Base-by-base conservation (phyloP, 345 rosid species). In the Brassica carinata region DNA sequence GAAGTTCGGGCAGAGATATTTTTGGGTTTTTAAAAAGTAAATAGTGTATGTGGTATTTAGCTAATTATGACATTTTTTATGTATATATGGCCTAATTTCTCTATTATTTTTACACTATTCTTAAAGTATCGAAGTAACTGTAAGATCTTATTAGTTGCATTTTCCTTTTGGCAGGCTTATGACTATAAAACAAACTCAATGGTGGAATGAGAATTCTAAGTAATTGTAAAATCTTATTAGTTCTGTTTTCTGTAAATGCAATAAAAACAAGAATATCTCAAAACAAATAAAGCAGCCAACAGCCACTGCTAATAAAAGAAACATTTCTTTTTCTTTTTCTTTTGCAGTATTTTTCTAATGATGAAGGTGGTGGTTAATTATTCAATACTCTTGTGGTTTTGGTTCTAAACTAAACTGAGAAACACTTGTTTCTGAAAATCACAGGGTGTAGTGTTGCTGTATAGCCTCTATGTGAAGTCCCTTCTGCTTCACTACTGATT, bases 391-490 rank as follows among this genome's bases (percentile, higher is more conserved):
- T 83, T 75, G 74, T 72, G 34, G 55, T 36, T 55, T 55, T 31
- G 34, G 3, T 65, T 79, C 75, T 71, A 71, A 69, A 68, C 83
- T 75, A 83, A 83, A 61, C 76, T 76, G 79, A 81, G 81, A 58
- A 59, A 67, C 61, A 34, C 26, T 59, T 57, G 72, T 76, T 61
- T 36, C 73, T 61, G 66, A 79, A 38, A 64, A 67, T 92, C 88
- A 94, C 67, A 92, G 88, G 10, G 96, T 95, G 88, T 92, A 91
- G 81, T 92, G 93, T 69, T 94, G 97, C 75, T 94, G 97, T 66
- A 92, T 90, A 77, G 97, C 88, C 27, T 89, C 94, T 3, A 91
- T 91, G 86, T 94, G 97, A 15, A 94, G 91, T 77, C 97, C 97
- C 78, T 94, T 94, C 75, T 92, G 95, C 73, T 91, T 92, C 84